phyloP scores from a whole-genome alignment of 768 basidiomycete genomes.

The Rossbeevera mucosa region DNA sequence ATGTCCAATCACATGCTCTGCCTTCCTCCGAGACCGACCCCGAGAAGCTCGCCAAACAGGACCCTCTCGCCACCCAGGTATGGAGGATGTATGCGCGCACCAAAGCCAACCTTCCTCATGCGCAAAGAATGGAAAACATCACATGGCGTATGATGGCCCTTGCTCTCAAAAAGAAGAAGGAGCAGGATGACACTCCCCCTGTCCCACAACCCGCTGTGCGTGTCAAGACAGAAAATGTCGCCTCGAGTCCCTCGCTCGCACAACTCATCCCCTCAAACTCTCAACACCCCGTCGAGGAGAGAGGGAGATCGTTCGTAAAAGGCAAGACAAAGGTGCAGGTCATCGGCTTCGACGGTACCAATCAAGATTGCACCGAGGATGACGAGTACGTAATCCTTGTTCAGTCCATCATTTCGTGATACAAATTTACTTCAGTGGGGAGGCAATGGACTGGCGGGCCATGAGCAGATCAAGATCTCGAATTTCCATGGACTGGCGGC shows the following conservation, averaged over 20 bases:
- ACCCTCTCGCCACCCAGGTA: conserved; percentile 91
- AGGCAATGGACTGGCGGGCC: conserved; percentile 90
- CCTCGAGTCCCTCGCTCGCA: conserved; percentile 3
- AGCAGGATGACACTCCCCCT: conserved; percentile 46
- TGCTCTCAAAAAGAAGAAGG: conserved; percentile 84
- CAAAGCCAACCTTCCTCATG: conserved; percentile 85
- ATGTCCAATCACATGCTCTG: conserved; percentile 44
- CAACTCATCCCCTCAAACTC: conserved; percentile 2
- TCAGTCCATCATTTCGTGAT: conserved; percentile 20
- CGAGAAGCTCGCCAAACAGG: conserved; percentile 69
- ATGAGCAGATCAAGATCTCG: conserved; percentile 89
- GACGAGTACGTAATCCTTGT: conserved; percentile 56
- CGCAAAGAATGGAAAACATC: conserved; percentile 94
- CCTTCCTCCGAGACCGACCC: conserved; percentile 49
- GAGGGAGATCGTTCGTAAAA: conserved; percentile 76
- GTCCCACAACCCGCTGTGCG: conserved; percentile 2
- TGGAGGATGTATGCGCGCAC: conserved; percentile 96
- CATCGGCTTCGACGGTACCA: conserved; percentile 74
- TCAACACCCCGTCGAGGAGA: conserved; percentile 37
- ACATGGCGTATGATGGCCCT: conserved; percentile 99
- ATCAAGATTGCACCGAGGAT: conserved; percentile 67
- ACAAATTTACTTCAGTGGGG: conserved; percentile 35
- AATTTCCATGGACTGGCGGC: conserved; percentile 89
- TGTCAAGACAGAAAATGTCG: conserved; percentile 21
- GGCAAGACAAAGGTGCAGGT: conserved; percentile 75